A percentile compares a stretch with the other conserved stretches of the same genome.
These are phyloP conservation scores for Lactarius indigo DNA, from an alignment of 768 basidiomycete species.

Conservation along the genomic window DNA sequence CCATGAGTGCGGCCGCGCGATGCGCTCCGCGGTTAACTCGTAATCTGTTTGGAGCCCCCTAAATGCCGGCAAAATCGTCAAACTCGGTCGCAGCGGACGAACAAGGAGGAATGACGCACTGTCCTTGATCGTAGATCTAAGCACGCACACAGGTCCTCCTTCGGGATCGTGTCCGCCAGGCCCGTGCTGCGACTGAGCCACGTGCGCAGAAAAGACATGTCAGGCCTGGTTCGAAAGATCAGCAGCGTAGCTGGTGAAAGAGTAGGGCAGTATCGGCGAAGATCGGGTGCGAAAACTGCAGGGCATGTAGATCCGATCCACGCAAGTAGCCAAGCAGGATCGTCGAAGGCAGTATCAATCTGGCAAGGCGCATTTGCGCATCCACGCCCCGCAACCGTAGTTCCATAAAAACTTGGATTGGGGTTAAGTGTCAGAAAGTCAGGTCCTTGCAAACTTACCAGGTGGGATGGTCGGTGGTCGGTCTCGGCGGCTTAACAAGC, in stretches of 20 bases:
- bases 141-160: neutral
- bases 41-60: no score
- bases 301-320: neutral
- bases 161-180: neutral
- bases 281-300: no score
- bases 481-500: neutral
- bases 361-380: neutral
- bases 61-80: neutral
- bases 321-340: neutral
- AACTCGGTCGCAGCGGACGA: neutral
- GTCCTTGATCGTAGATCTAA: neutral
- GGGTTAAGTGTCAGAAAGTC: neutral
- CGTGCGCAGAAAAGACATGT: neutral
- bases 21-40: no score
- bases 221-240: neutral
- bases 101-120: neutral
- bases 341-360: neutral
- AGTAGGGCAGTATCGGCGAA: neutral
- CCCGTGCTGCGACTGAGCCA: neutral
- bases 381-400: neutral
- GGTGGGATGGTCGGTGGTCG: neutral
- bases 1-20: no score
- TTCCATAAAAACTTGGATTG: neutral
- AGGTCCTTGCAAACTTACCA: neutral
- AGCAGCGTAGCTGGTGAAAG: neutral